Evolutionary conservation across 441 rosid species (phyloP), one percentile per base, ranked within the genome.

Genomic region (Adansonia grandidieri): DNA sequence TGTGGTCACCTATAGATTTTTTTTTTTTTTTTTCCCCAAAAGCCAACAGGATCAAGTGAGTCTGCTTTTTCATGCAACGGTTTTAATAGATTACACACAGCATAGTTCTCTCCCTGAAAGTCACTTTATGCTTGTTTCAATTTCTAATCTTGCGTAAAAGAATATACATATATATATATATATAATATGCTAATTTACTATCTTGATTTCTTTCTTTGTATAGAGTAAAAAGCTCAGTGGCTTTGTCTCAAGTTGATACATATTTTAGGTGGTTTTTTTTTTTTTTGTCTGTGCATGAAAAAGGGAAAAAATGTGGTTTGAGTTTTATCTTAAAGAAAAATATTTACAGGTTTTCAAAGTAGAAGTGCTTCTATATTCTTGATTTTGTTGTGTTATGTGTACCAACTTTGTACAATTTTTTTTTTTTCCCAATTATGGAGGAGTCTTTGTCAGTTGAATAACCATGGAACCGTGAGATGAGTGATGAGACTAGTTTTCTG

Each of bases 181-280:
- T 15, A 4, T 9, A 6, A 6, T 58, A 24, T 22, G 20, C 75
- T 81, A 73, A 64, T 71, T 75, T 44, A 58, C 64, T 50, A 15
- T 66, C 15, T 53, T 70, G 65, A 76, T 74, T 80, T 74, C n/a
- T 64, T 53, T 64, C 37, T 5, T 8, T 85, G 85, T 81, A 76
- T 75, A 80, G 77, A 66, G 60, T 69, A 54, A 11, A 73, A 77
- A 58, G 20, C 40, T 58, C 40, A 37, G 32, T 42, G 64, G 45
- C 9, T 64, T 71, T 32, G 54, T 64, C 44, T 28, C 58, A 50
- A 22, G 45, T 50, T 50, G 19, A 58, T 11, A 22, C 13, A 17
- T 78, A 32, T 32, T 32, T 32, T 32, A 32, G 37, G 8, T 22
- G 53, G 53, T 20, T 58, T 74, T 24, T 1, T 69, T 5, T 20